phyloP scores from a whole-genome alignment of 139 green algal genomes.

The Chlorella sorokiniana region DNA sequence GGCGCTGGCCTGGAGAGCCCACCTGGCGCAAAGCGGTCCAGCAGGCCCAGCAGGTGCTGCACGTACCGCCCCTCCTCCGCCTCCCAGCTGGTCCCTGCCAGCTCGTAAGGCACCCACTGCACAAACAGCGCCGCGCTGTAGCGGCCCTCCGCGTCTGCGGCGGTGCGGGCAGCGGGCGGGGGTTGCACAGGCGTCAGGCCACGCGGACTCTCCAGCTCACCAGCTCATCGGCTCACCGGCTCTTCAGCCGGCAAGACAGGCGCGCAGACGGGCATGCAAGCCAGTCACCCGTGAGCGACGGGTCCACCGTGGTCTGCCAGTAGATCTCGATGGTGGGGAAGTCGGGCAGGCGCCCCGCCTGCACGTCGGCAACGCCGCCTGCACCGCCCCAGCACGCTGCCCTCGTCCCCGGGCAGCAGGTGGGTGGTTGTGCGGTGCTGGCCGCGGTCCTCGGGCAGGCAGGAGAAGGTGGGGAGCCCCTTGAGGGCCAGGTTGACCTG shows the following conservation, averaged over 20 bases:
- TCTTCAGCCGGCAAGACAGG: neutral
- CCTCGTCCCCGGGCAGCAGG: slow-evolving; percentile 54
- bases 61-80: slow-evolving; percentile 50
- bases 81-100: slow-evolving; percentile 53
- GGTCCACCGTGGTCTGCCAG: slow-evolving; percentile 58
- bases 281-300: slow-evolving; percentile 31
- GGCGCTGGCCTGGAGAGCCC: neutral
- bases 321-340: slow-evolving; percentile 68
- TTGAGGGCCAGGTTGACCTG: slow-evolving; percentile 65
- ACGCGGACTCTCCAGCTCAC: no score
- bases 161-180: neutral
- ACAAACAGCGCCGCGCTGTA: slow-evolving; percentile 67
- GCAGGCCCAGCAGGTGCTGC: slow-evolving; percentile 49
- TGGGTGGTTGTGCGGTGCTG: slow-evolving; percentile 63
- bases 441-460: slow-evolving; percentile 47
- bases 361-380: slow-evolving; percentile 15
- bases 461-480: slow-evolving; percentile 57
- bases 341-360: slow-evolving; percentile 42
- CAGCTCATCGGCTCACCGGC: no score
- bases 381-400: slow-evolving; percentile 8
- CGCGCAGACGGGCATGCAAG: neutral
- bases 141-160: slow-evolving; percentile 46
- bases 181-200: no score
- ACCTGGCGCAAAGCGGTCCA: slow-evolving; percentile 57
- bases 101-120: slow-evolving; percentile 43